These are phyloP conservation scores for Yamadazyma pseudoaaseri DNA, from an alignment of 1,139 yeast genomes.

Conservation along the genomic window DNA sequence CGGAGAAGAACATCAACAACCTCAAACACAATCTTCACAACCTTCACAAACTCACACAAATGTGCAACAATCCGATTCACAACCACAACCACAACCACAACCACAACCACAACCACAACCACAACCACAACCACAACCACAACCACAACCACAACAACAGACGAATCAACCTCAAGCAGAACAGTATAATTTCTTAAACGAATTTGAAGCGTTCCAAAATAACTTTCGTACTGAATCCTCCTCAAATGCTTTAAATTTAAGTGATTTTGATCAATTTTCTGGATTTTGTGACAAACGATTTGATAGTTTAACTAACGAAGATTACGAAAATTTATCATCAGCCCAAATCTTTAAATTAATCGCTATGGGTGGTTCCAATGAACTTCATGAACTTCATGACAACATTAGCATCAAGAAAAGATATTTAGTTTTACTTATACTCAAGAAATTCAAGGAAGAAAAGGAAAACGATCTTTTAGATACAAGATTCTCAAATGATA, in stretches of 20 bases:
- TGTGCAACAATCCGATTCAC: not conserved
- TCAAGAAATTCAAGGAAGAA: constrained; percentile 39
- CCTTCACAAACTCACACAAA: not conserved
- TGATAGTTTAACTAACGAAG: constrained; percentile 36
- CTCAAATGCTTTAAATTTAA: constrained; percentile 11
- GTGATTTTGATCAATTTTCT: constrained; percentile 15
- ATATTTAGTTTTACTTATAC: constrained; percentile 34
- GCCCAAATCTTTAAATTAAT: constrained; percentile 40
- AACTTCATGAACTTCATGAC: constrained; percentile 5
- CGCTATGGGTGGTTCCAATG: constrained; percentile 13
- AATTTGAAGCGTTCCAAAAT: constrained; percentile 16
- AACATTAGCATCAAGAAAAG: constrained; percentile 28
- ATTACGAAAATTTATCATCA: constrained; percentile 36
- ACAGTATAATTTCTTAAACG: constrained; percentile 11
- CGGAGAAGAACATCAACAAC: not conserved
- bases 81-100: not conserved
- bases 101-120: not conserved
- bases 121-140: not conserved
- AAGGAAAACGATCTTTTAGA: constrained; percentile 38
- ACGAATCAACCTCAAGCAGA: constrained; percentile 1
- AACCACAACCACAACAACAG: not conserved
- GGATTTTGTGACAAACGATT: constrained; percentile 17
- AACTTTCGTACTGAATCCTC: constrained; percentile 13
- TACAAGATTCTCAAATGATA: constrained; percentile 28
- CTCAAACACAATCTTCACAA: not conserved